Base-by-base conservation (phyloP, 306 rosid genomes). In the Coriaria nepalensis region DNA sequence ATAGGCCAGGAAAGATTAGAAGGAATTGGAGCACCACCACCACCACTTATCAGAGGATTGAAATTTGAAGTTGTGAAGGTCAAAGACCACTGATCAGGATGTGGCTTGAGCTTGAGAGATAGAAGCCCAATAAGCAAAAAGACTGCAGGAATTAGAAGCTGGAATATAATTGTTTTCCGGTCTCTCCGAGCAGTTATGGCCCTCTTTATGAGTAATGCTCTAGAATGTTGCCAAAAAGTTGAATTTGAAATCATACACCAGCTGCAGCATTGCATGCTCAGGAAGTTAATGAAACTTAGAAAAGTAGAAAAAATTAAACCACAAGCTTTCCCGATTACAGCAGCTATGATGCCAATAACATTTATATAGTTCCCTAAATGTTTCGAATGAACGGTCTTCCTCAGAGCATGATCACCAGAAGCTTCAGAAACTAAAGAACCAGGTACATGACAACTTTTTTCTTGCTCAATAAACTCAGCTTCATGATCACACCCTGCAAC, bases 11-110 rank as follows among this genome's bases (percentile, higher is more conserved):
- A 77, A 9, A 78, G 70, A 71, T 88, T 72, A 58, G 72, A 88
- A 43, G 97, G 95, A 72, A 88, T 78, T 68, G 97, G 97, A 50
- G 95, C 90, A 32, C 97, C 97, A 43, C 96, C 94, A 49, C 82
- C 93, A 37, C 95, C 86, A 5, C 83, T 68, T 77, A 88, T 60
- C 39, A 84, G 64, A 49, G 97, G 90, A 78, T 88, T 88, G 67
- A 88, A 88, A 50, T 81, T 52, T 57, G 86, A 72, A 44, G 97
- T 88, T 72, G 97, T 78, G 61, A 88, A 81, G 41, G 77, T 80
- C 68, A 88, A 62, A 35, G 86, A 69, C 47, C 29, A 55, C 76
- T 84, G 93, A 75, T 84, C 97, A 54, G 97, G 97, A 77, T 88
- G 97, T 55, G 97, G 95, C 83, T 81, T 88, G 70, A 88, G 93